Percentiles rank a stretch among this genome's conserved stretches.
phyloP scores from a whole-genome alignment of 345 rosid species.

The Acer saccharum region DNA sequence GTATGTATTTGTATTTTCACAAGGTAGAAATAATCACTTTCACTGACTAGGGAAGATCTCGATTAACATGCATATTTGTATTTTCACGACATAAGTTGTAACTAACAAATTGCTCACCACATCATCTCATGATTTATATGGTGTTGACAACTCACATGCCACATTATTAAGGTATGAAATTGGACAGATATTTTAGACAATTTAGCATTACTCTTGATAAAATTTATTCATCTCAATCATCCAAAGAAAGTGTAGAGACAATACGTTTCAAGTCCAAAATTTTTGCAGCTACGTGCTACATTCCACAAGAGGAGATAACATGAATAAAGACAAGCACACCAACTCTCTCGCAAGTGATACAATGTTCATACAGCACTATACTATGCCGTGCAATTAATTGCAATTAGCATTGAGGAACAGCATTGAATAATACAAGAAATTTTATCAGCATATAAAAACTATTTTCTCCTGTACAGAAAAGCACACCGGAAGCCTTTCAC shows the following conservation, averaged over 20 bases:
- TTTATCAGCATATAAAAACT: background rate
- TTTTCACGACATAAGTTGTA: too few relatives aligned
- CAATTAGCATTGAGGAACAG: slow-evolving; percentile 5
- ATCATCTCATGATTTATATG: too few relatives aligned
- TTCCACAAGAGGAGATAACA: background rate
- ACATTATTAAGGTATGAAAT: too few relatives aligned
- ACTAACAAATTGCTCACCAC: too few relatives aligned
- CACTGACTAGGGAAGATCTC: too few relatives aligned
- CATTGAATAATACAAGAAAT: background rate
- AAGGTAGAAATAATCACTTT: too few relatives aligned
- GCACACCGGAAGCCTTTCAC: background rate
- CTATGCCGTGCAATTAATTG: background rate
- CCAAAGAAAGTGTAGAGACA: background rate
- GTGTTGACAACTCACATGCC: too few relatives aligned
- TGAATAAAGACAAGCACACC: background rate
- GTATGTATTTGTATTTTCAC: too few relatives aligned
- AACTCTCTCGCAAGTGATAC: background rate
- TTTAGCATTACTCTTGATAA: background rate
- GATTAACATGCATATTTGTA: too few relatives aligned
- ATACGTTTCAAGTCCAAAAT: slow-evolving; percentile 2
- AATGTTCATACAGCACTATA: background rate
- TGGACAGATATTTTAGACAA: background rate
- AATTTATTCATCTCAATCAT: slow-evolving; percentile 1
- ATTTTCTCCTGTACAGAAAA: slow-evolving; percentile 16
- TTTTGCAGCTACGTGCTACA: background rate